Evolutionary conservation across 306 rosid genomes (phyloP), one percentile per base, ranked within the genome.

Genomic region (Geum urbanum): DNA sequence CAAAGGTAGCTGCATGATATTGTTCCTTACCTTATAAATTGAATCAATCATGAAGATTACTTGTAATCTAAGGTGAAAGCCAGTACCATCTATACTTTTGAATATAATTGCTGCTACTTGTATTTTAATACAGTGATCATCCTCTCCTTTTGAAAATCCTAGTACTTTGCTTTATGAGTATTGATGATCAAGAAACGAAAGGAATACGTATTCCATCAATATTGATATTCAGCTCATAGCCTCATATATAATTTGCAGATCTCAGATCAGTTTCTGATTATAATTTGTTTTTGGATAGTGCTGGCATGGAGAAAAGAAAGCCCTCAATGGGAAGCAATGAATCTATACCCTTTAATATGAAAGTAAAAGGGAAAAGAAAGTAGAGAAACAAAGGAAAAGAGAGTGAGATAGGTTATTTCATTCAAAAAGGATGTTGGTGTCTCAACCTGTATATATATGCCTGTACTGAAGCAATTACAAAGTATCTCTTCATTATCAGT

Each of bases 271-370:
- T 32, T 32, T 32, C 37, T 10, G 11, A 20, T 19, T 61, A 60
- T 32, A 56, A 4, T 22, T 70, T 22, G 16, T 44, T 55, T 62
- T 20, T 32, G 35, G 46, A 9, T 1, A 37, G 22, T 3, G 19
- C 37, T 32, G 37, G 37, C 37, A 45, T 45, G 50, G 44, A 61
- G 39, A 48, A 77, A 66, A 78, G 81, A 82, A 87, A 88, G 84
- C 76, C 87, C 81, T 58, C 67, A 49, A 37, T 67, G 52, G 55
- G 94, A 92, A 86, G 98, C 82, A 90, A 90, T 84, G 97, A 76
- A 90, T 86, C 83, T 86, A 84, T 92, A 75, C 87, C 83, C 81
- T 73, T 64, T 74, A 68, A 61, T 74, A 57, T 78, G 79, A 89
- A 81, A 85, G 80, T 63, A 63, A 91, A 85, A 83, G 87, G 60